phyloP scores from a whole-genome alignment of 2,329 filamentous ascomycete genomes.

The Ascochyta lentis region DNA sequence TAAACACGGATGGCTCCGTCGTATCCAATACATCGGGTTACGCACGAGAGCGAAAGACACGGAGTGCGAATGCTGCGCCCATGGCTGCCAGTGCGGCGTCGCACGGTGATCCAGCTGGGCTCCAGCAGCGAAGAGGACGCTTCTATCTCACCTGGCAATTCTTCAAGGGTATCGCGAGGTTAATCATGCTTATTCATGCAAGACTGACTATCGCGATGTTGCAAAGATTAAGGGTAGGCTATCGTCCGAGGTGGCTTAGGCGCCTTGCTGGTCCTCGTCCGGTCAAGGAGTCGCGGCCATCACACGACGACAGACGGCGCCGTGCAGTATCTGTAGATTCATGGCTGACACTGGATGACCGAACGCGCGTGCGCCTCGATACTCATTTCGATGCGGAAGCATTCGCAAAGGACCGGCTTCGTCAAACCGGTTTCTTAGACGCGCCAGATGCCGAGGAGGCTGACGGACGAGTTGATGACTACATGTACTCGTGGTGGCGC shows the following conservation, averaged over 20 bases:
- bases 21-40: conserved; percentile 58
- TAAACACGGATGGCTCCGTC: conserved; percentile 45
- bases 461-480: conserved; percentile 73
- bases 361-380: conserved; percentile 29
- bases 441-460: conserved; percentile 43
- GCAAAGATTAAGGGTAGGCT: conserved; percentile 64
- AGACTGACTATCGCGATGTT: conserved; percentile 63
- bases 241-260: conserved; percentile 69
- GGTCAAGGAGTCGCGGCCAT: conserved; percentile 26
- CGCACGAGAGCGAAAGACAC: conserved; percentile 72
- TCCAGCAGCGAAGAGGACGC: conserved; percentile 77
- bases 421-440: conserved; percentile 42
- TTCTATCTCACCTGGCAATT: conserved; percentile 81
- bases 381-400: conserved; percentile 75
- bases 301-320: conserved; percentile 6
- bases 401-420: conserved; percentile 72
- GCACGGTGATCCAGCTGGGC: conserved; percentile 72
- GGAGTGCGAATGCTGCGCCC: conserved; percentile 32
- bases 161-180: conserved; percentile 73
- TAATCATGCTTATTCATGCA: conserved; percentile 66
- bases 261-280: conserved; percentile 55
- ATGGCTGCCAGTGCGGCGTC: conserved; percentile 37
- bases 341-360: conserved; percentile 37
- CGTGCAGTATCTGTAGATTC: conserved; percentile 21
- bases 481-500: conserved; percentile 85